Base-by-base conservation (phyloP, 2,329 filamentous ascomycete species). In the Kalaharituber pfeilii region DNA sequence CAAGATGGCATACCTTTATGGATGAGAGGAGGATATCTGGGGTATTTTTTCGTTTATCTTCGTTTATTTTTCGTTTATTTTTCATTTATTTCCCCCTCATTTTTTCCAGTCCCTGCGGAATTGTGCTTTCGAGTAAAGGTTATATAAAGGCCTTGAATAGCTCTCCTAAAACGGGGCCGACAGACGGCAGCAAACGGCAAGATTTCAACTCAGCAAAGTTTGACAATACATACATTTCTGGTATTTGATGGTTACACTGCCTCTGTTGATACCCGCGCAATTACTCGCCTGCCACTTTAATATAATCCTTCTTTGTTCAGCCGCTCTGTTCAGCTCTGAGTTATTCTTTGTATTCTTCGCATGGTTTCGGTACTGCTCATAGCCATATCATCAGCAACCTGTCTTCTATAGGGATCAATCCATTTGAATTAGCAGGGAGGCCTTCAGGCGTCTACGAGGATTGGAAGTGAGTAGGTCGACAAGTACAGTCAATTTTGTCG, bases 211-310 rank as follows among this genome's bases (percentile, higher is more conserved):
- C n/a, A n/a, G n/a, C n/a, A n/a, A n/a, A n/a, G n/a, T n/a, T n/a
- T n/a, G n/a, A n/a, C n/a, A n/a, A n/a, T n/a, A n/a, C n/a, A n/a
- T n/a, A n/a, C n/a, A n/a, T n/a, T n/a, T n/a, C n/a, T n/a, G n/a
- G n/a, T n/a, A n/a, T n/a, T n/a, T n/a, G n/a, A n/a, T n/a, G n/a
- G n/a, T 9, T 36, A 13, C 42, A 13, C 54, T 33, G 33, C 53
- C 51, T 51, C 52, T 59, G 42, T 57, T 58, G 49, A 52, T 52
- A 55, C 52, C 49, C 45, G 51, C n/a, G 53, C 55, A 52, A 33
- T 56, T 53, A 55, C 53, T 49, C 56, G 52, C 55, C 53, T 56
- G 53, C 52, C 53, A 58, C 52, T 58, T 49, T 53, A 56, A 27
- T 56, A 50, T 52, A 56, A 57, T 56, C 53, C 29, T 50, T 45